Evolutionary conservation across 208 protist species (phyloP), one percentile per base, ranked within the genome.

Genomic region (Tetramitus jugosus): DNA sequence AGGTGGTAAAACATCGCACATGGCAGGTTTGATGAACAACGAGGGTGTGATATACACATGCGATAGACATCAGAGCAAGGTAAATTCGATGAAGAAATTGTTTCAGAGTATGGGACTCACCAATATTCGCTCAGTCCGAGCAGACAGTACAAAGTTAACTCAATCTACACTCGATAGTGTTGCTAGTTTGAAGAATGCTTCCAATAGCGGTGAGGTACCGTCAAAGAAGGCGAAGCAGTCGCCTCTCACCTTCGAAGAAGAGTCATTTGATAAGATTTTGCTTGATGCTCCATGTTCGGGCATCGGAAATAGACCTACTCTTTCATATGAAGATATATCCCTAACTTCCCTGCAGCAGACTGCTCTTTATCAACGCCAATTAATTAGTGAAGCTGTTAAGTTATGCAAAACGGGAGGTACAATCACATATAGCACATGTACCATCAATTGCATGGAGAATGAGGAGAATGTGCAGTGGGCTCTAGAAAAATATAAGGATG

Each of bases 371-470:
- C 43, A 60, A 60, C 4, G 88, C 8, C 35, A 52, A 53, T 76
- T 97, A 31, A 82, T 97, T 17, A 76, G 79, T 65, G 85, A 89
- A 33, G 92, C 90, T 40, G 91, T 90, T 69, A 42, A 71, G 0
- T 85, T 91, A 52, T 69, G 93, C n/a, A 84, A 85, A 53, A 81
- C 81, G 3, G 91, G 91, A 20, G 94, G 91, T 49, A 91, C 84
- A 2, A 74, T 97, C 14, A 91, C 96, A n/a, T 97, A 96, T 84
- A 88, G 87, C 68, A 96, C 93, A 29, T 97, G 94, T 83, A 92
- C 91, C 76, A 92, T 96, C 74, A 86, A 87, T 6, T 92, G 89
- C 61, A 42, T 80, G 31, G 92, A 97, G 62, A 93, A 95, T 78
- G 94, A 97, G 72, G 81, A 86, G 53, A 85, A 94, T 67, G 90